These are phyloP conservation scores for Phyllachora maydis DNA, from an alignment of 2,329 filamentous ascomycete species.

Conservation along the genomic window DNA sequence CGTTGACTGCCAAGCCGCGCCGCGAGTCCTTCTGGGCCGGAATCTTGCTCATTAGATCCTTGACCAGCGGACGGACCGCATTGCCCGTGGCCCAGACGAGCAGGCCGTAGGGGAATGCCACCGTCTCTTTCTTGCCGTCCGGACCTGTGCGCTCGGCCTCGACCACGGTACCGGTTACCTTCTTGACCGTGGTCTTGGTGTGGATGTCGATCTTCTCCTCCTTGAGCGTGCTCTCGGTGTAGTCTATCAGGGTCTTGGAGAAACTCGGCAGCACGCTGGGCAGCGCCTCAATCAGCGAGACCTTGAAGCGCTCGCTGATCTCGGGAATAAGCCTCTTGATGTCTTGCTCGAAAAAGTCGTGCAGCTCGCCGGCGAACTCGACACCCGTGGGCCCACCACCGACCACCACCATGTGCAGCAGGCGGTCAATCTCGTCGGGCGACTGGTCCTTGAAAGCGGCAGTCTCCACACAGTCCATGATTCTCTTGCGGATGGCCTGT, in stretches of 20 bases:
- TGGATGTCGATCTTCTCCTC: slow-evolving; percentile 96
- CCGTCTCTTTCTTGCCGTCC: slow-evolving; percentile 63
- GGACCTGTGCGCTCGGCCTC: slow-evolving; percentile 70
- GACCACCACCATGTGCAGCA: slow-evolving; percentile 94
- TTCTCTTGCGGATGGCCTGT: slow-evolving; percentile 89
- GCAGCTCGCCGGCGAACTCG: slow-evolving; percentile 93
- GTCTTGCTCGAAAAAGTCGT: slow-evolving; percentile 97
- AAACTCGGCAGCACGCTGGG: slow-evolving; percentile 96
- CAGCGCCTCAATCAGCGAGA: slow-evolving; percentile 91
- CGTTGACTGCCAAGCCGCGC: slow-evolving; percentile 88
- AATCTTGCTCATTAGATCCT: slow-evolving; percentile 80
- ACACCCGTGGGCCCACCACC: slow-evolving; percentile 92
- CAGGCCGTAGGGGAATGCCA: slow-evolving; percentile 80
- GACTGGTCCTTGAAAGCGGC: slow-evolving; percentile 95
- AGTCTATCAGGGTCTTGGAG: slow-evolving; percentile 97
- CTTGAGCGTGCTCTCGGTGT: slow-evolving; percentile 97
- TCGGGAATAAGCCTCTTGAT: slow-evolving; percentile 96
- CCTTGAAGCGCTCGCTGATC: slow-evolving; percentile 85
- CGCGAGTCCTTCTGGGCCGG: slow-evolving; percentile 89
- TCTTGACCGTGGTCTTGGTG: slow-evolving; percentile 98
- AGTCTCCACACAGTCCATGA: slow-evolving; percentile 99
- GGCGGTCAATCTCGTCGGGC: slow-evolving; percentile 70
- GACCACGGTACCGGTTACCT: slow-evolving; percentile 78
- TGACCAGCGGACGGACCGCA: slow-evolving; percentile 71
- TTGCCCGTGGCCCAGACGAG: slow-evolving; percentile 98